A percentile compares a stretch with the other conserved stretches of the same genome.
These are phyloP conservation scores for Alternaria viburni DNA, from an alignment of 2,329 filamentous ascomycete genomes.

Conservation along the genomic window DNA sequence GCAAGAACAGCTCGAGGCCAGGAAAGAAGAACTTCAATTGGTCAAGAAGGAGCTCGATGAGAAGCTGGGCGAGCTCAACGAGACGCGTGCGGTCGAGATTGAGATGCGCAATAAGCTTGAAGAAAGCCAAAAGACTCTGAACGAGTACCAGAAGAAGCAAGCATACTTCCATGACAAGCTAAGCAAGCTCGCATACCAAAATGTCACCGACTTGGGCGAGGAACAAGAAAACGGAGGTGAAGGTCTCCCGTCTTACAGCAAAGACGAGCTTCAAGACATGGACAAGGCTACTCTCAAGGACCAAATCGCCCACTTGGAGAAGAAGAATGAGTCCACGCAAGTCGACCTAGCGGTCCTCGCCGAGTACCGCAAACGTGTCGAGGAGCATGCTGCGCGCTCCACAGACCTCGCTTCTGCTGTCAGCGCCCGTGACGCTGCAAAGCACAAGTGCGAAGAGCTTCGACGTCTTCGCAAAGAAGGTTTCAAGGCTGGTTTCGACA, in stretches of 20 bases:
- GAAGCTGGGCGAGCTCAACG: slow-evolving; percentile 84
- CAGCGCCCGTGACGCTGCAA: slow-evolving; percentile 79
- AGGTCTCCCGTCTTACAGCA: slow-evolving; percentile 76
- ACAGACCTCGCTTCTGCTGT: slow-evolving; percentile 83
- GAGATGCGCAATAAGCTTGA: slow-evolving; percentile 99
- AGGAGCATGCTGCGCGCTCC: slow-evolving; percentile 81
- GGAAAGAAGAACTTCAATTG: slow-evolving; percentile 78
- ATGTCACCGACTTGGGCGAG: slow-evolving; percentile 66
- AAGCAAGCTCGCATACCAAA: slow-evolving; percentile 80
- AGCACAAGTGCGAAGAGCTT: slow-evolving; percentile 91
- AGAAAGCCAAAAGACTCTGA: slow-evolving; percentile 87
- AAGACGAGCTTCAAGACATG: slow-evolving; percentile 69
- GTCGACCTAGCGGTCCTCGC: slow-evolving; percentile 87
- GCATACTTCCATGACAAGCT: slow-evolving; percentile 91
- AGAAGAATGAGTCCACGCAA: slow-evolving; percentile 81
- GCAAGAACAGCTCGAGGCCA: slow-evolving; percentile 74
- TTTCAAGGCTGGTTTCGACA: slow-evolving; percentile 97
- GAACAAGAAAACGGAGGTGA: slow-evolving; percentile 57
- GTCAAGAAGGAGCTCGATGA: slow-evolving; percentile 87
- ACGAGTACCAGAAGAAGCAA: slow-evolving; percentile 83
- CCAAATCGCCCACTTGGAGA: slow-evolving; percentile 70
- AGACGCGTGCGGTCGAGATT: slow-evolving; percentile 87
- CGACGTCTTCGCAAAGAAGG: slow-evolving; percentile 88
- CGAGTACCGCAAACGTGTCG: slow-evolving; percentile 85
- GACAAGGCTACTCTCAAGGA: slow-evolving; percentile 68